A percentile compares a stretch with the other conserved stretches of the same genome.
Evolutionary conservation across 169 alveolate genomes (phyloP).

Genomic region (Eimeria acervulina): DNA sequence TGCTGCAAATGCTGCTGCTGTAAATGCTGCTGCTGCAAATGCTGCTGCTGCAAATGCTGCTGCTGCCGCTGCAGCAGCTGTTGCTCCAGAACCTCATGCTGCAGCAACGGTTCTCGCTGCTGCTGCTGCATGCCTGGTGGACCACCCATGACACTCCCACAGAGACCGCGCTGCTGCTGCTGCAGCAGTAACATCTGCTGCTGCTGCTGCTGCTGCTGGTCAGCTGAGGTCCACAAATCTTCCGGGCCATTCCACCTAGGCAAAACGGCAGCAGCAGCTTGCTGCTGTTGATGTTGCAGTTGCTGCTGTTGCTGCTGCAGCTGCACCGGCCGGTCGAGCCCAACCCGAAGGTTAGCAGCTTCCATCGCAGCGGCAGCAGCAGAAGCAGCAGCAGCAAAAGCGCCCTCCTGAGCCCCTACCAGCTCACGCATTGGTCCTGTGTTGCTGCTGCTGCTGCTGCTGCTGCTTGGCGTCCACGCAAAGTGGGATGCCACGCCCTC

Average conservation of each 20-base stretch:
- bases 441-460: conserved; percentile 40
- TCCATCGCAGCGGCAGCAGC: conserved; percentile 40
- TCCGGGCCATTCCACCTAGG: conserved; percentile 1
- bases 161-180: not conserved
- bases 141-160: conserved; percentile 4
- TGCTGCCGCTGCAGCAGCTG: conserved; percentile 15
- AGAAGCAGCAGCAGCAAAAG: conserved; percentile 4
- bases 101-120: conserved; percentile 37
- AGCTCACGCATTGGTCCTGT: not conserved
- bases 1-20: not conserved
- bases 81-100: conserved; percentile 8
- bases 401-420: not conserved
- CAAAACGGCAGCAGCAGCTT: conserved; percentile 15
- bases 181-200: not conserved
- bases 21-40: not conserved
- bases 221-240: not conserved
- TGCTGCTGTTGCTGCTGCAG: not conserved
- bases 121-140: conserved; percentile 1
- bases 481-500: not conserved
- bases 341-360: not conserved
- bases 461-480: conserved; percentile 20
- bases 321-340: not conserved
- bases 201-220: conserved; percentile 23
- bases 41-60: not conserved
- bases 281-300: not conserved